Conservation (phyloP, 2,329 filamentous ascomycete genomes). For the Arachnopeziza araneosa region DNA sequence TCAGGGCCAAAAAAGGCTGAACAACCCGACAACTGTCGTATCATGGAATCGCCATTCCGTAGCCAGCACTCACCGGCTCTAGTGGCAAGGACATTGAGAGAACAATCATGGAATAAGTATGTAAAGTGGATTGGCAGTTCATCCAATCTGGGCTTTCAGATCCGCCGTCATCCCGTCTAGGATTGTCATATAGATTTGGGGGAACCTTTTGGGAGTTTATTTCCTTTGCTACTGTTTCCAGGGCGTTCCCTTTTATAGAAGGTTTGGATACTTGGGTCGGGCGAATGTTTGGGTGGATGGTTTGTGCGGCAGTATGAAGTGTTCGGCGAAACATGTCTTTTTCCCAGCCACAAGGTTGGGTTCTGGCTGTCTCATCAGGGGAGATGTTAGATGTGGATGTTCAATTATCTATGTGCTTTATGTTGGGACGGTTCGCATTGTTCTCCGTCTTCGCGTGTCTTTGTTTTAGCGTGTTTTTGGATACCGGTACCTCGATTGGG, state of each 20-base stretch:
- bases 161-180: conserved; percentile 30
- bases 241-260: conserved; percentile 4
- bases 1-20: conserved; percentile 29
- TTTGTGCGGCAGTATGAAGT: conserved; percentile 16
- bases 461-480: conserved; percentile 1
- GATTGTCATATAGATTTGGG: conserved; percentile 16
- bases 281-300: conserved; percentile 2
- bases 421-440: not conserved
- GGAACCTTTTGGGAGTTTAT: conserved; percentile 12
- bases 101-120: not conserved
- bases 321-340: conserved; percentile 39
- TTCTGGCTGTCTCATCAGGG: conserved; percentile 25
- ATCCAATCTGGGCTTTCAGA: conserved; percentile 33
- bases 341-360: conserved; percentile 32
- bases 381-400: conserved; percentile 9
- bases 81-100: not conserved
- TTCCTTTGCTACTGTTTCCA: conserved; percentile 24
- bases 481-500: conserved; percentile 6
- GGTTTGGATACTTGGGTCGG: conserved; percentile 2
- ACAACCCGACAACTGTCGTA: conserved; percentile 13
- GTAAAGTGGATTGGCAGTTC: conserved; percentile 28
- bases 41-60: conserved; percentile 18
- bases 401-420: not conserved
- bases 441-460: conserved; percentile 2
- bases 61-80: not conserved